Evolutionary conservation across 2,329 filamentous ascomycete genomes (phyloP).

Genomic region (Alternaria sp.): DNA sequence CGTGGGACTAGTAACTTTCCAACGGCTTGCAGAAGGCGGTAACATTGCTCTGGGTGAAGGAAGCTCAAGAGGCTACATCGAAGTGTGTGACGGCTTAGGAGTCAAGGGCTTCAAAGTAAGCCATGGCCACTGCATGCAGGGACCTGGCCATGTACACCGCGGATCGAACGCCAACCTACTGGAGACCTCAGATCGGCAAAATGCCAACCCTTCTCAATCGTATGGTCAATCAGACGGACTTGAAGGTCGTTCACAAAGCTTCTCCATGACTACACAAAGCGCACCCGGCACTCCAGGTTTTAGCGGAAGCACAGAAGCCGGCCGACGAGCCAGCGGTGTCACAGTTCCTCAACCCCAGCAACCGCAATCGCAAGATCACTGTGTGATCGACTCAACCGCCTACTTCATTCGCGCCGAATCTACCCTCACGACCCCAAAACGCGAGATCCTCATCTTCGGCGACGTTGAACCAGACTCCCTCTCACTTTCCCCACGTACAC

Average conservation of each 20-base stretch:
- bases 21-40: slow-evolving; percentile 85
- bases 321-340: slow-evolving; percentile 22
- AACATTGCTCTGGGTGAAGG: slow-evolving; percentile 83
- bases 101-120: slow-evolving; percentile 87
- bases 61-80: slow-evolving; percentile 80
- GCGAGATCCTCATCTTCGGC: slow-evolving; percentile 89
- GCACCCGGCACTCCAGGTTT: slow-evolving; percentile 45
- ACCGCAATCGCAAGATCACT: slow-evolving; percentile 47
- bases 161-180: slow-evolving; percentile 51
- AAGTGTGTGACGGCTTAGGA: slow-evolving; percentile 86
- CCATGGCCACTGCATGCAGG: slow-evolving; percentile 86
- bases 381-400: slow-evolving; percentile 85
- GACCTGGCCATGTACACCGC: slow-evolving; percentile 50
- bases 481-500: slow-evolving; percentile 80
- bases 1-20: slow-evolving; percentile 88
- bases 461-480: slow-evolving; percentile 93
- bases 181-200: slow-evolving; percentile 42
- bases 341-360: slow-evolving; percentile 27
- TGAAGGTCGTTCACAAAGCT: slow-evolving; percentile 43
- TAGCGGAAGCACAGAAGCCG: slow-evolving; percentile 23
- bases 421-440: slow-evolving; percentile 38
- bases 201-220: slow-evolving; percentile 26
- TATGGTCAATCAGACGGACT: slow-evolving; percentile 23
- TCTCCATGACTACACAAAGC: slow-evolving; percentile 43
- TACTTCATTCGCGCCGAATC: slow-evolving; percentile 85